Base-by-base conservation (phyloP, 345 rosid genomes). In the Bruguiera parviflora region DNA sequence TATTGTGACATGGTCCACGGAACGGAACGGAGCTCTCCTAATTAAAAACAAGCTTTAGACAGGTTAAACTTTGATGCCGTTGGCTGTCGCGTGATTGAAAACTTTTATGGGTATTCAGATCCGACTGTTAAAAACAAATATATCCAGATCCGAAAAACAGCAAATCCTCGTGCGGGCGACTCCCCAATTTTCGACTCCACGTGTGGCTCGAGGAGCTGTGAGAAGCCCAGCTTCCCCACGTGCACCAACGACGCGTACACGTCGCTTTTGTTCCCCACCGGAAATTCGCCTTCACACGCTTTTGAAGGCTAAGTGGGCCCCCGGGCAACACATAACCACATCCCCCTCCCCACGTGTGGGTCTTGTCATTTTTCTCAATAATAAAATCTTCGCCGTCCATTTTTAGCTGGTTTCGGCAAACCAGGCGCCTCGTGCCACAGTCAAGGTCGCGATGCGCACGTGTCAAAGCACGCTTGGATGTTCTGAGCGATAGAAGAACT, bases 161-260 rank as follows among this genome's bases (percentile, higher is more conserved):
- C 58, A 66, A n/a, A 65, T 21, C 33, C 56, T 66, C 71, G 66
- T 67, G 76, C 62, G 71, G 71, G 66, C 61, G 71, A 66, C 63
- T 27, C 58, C 52, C 52, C 29, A 11, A 15, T 22, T n/a, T 13
- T 3, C 59, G 11, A 24, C 59, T 0, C 29, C 64, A 15, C 11
- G 49, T 20, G 74, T 55, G 75, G 75, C 75, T 24, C 29, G 58
- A 71, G 64, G 24, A 8, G 9, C 4, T 51, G 19, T 51, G 19
- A 53, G 58, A 1, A 10, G n/a, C 10, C 8, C 21, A 10, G 19
- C 15, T 46, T 32, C 37, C 29, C 15, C 64, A 61, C 68, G 68
- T 31, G 77, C 51, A 47, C 4, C 20, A 15, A 20, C 53, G 49
- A 57, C 39, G 27, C 8, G 24, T 6, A 63, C 65, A 31, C 7